A percentile compares a stretch with the other conserved stretches of the same genome.
Evolutionary conservation across 2,329 filamentous ascomycete genomes (phyloP).

Genomic region (Scytalidium lignicola): DNA sequence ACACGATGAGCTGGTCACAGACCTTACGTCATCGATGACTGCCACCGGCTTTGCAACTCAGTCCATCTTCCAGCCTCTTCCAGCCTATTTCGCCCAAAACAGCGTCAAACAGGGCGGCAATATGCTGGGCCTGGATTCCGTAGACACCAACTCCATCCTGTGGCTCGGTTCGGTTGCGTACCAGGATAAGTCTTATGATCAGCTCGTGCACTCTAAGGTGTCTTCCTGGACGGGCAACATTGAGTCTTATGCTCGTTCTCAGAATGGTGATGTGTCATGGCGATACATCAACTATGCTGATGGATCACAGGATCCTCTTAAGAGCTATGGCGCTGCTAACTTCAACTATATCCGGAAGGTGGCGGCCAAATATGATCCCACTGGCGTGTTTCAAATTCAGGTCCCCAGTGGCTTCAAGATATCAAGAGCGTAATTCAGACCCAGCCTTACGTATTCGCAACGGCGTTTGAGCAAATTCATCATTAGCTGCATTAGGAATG

Average conservation of each 20-base stretch:
- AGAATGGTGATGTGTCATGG: neutral
- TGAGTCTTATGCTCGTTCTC: neutral
- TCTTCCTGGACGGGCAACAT: neutral
- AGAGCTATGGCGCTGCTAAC: slow-evolving; percentile 6
- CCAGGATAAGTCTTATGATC: neutral
- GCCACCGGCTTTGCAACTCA: slow-evolving; percentile 4
- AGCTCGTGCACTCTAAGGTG: neutral
- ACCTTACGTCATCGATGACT: neutral
- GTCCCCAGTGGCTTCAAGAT: slow-evolving; percentile 19
- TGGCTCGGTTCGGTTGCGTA: neutral
- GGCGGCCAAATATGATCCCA: slow-evolving; percentile 21
- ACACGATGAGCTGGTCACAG: neutral
- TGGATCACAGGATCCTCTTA: slow-evolving; percentile 1
- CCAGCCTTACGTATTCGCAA: too few species aligned
- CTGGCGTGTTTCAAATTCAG: slow-evolving; percentile 18
- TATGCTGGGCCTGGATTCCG: neutral
- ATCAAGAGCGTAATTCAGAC: neutral
- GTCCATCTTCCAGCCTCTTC: slow-evolving; percentile 10
- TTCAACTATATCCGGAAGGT: slow-evolving; percentile 12
- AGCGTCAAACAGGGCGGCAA: neutral
- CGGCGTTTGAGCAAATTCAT: too few species aligned
- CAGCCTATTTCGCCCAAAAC: neutral
- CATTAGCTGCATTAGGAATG: too few species aligned
- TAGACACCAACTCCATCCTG: neutral
- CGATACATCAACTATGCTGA: slow-evolving; percentile 1